These are phyloP conservation scores for Candida sphagnicola DNA, from an alignment of 805 yeast genomes.

Conservation along the genomic window DNA sequence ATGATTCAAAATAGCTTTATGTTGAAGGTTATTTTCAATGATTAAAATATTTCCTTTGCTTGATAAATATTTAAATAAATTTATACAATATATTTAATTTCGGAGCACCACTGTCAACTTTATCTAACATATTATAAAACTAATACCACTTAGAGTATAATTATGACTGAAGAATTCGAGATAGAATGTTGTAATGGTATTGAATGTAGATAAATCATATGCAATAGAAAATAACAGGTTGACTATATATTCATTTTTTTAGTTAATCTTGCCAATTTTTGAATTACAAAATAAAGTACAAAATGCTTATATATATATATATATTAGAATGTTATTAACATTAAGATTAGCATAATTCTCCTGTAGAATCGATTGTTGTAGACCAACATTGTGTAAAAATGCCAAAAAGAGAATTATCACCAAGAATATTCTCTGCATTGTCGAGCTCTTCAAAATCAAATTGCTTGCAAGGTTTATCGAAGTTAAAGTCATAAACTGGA, in stretches of 20 bases:
- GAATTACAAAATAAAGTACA: too few relatives aligned
- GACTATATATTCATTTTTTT: not conserved
- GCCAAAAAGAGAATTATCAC: not conserved
- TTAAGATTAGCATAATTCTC: not conserved
- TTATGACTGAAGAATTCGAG: too few relatives aligned
- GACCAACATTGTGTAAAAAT: constrained; percentile 1
- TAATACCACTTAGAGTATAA: too few relatives aligned
- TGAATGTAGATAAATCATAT: too few relatives aligned
- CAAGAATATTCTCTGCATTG: not conserved
- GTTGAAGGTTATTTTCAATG: not conserved
- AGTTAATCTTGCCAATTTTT: constrained; percentile 1
- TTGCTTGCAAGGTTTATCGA: constrained; percentile 8
- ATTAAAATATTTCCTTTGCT: not conserved
- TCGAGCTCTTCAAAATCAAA: not conserved
- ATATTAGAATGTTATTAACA: not conserved
- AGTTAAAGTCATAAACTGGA: constrained; percentile 16
- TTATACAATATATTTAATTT: too few relatives aligned
- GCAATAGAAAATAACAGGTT: too few relatives aligned
- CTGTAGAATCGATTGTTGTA: not conserved
- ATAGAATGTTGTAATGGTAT: too few relatives aligned
- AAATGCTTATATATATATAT: not conserved
- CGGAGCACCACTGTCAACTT: too few relatives aligned
- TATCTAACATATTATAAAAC: too few relatives aligned
- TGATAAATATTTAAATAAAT: too few relatives aligned
- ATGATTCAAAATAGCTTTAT: constrained; percentile 1